Percentiles rank a stretch among this genome's conserved stretches.
Conservation (phyloP, 345 rosid species). For the Aquilaria sinensis region DNA sequence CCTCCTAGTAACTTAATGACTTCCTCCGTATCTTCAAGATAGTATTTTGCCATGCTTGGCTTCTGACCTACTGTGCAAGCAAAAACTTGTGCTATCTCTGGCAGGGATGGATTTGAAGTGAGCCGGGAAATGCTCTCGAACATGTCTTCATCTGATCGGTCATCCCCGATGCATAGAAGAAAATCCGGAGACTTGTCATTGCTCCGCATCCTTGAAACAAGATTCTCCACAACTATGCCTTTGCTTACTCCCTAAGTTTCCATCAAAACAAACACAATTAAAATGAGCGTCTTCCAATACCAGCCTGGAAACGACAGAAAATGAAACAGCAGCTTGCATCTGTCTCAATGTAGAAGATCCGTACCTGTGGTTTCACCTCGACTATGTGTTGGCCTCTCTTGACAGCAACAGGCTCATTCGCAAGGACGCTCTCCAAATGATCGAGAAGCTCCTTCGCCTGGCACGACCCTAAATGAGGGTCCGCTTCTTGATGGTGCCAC, state of each 20-base stretch:
- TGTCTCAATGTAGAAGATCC: background rate
- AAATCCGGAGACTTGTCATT: conserved; percentile 56
- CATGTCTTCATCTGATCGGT: conserved; percentile 86
- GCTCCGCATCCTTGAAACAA: conserved; percentile 46
- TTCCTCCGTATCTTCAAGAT: conserved; percentile 55
- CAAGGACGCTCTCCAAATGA: conserved; percentile 79
- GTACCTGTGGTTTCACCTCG: conserved; percentile 94
- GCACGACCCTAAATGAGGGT: conserved; percentile 58
- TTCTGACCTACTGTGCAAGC: conserved; percentile 87
- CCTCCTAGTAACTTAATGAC: conserved; percentile 59
- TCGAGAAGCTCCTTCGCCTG: conserved; percentile 87
- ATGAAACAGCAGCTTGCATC: too few relatives aligned
- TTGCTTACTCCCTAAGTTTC: conserved; percentile 63
- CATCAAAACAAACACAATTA: conserved; percentile 4
- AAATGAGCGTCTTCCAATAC: background rate
- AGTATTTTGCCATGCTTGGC: conserved; percentile 85
- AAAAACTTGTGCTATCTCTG: conserved; percentile 45
- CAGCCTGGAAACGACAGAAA: background rate
- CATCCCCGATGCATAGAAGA: conserved; percentile 76
- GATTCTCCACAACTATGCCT: conserved; percentile 59
- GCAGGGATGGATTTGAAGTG: conserved; percentile 31
- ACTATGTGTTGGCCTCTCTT: conserved; percentile 76
- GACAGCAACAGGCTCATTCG: conserved; percentile 83
- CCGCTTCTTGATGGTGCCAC: conserved; percentile 82
- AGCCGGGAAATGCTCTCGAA: conserved; percentile 50